phyloP scores from a whole-genome alignment of 805 yeast genomes.

The Ogataea naganishii region DNA sequence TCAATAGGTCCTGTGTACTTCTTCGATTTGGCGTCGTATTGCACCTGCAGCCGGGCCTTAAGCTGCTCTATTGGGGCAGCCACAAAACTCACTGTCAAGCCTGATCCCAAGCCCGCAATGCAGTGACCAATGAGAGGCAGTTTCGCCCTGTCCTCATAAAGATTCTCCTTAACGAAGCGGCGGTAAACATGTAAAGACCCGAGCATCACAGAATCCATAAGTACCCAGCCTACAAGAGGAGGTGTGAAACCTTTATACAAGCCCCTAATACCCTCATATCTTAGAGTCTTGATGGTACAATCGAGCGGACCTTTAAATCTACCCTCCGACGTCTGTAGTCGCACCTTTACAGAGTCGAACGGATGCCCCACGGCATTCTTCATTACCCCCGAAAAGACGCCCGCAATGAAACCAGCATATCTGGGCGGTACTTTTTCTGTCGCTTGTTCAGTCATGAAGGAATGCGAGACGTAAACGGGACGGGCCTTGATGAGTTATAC shows the following conservation, averaged over 20 bases:
- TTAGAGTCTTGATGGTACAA: slow-evolving; percentile 63
- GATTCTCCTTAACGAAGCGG: slow-evolving; percentile 51
- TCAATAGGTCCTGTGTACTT: slow-evolving; percentile 74
- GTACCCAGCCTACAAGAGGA: slow-evolving; percentile 87
- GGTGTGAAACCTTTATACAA: slow-evolving; percentile 89
- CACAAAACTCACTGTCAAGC: slow-evolving; percentile 89
- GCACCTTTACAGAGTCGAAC: slow-evolving; percentile 81
- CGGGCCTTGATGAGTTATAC: no score
- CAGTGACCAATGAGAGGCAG: slow-evolving; percentile 71
- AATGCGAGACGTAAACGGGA: no score
- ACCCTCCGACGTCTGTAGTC: slow-evolving; percentile 70
- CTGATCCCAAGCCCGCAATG: slow-evolving; percentile 74
- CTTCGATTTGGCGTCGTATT: slow-evolving; percentile 67
- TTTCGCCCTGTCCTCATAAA: slow-evolving; percentile 52
- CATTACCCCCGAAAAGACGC: slow-evolving; percentile 78
- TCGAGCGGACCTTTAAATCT: slow-evolving; percentile 77
- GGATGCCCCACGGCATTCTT: slow-evolving; percentile 92
- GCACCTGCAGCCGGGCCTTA: slow-evolving; percentile 84
- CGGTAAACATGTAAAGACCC: slow-evolving; percentile 80
- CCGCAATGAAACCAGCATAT: slow-evolving; percentile 78
- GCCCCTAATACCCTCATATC: slow-evolving; percentile 70
- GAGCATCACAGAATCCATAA: slow-evolving; percentile 87
- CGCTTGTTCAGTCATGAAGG: slow-evolving; percentile 5
- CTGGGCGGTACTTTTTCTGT: slow-evolving; percentile 32
- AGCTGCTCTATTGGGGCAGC: slow-evolving; percentile 92